Evolutionary conservation across 768 basidiomycete genomes (phyloP), one percentile per base, ranked within the genome.

Genomic region (Leccinellum rugosiceps): DNA sequence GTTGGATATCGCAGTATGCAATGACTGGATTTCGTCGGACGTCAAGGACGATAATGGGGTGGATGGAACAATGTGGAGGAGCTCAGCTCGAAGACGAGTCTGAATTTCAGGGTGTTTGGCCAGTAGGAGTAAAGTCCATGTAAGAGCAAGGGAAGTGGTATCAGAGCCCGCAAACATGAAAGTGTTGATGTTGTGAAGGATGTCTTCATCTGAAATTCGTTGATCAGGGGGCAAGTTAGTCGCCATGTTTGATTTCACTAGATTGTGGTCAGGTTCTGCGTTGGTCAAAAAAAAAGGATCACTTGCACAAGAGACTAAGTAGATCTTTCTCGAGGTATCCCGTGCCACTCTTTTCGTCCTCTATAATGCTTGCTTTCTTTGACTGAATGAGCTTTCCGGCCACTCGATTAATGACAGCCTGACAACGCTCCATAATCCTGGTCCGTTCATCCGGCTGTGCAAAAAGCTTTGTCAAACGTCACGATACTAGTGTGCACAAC

Each of bases 131-230:
- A 96, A 71, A 2, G 86, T 85, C 94, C 94, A 97, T 0, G 90
- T 90, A 45, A 96, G 73, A 5, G 87, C 81, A 28, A 94, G 82
- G 3, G 90, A 89, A 11, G 88, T 88, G 1, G 92, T 92, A 65
- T 95, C 92, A 13, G 93, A 91, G 4, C 94, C 94, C 21, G 89
- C 92, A 68, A 94, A 92, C 79, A 94, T 84, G 70, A 95, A 90
- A 0, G 92, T 94, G 63, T 90, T 92, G 71, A 95, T 86, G 58
- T 86, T 93, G 65, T 91, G 78, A 11, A 94, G 77, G 51, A 95
- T 86, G 65, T 96, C 94, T 30, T 88, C 85, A 66, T 97, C 94
- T 0, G 92, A 88, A 62, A 96, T 85, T 34, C 86, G 82, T 60
- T 88, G 83, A 50, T 88, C 85, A 0, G 76, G 76, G 31, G 84